Evolutionary conservation across 106 monocot genomes (phyloP), one percentile per base, ranked within the genome.

Genomic region (Apostasia shenzhenica): DNA sequence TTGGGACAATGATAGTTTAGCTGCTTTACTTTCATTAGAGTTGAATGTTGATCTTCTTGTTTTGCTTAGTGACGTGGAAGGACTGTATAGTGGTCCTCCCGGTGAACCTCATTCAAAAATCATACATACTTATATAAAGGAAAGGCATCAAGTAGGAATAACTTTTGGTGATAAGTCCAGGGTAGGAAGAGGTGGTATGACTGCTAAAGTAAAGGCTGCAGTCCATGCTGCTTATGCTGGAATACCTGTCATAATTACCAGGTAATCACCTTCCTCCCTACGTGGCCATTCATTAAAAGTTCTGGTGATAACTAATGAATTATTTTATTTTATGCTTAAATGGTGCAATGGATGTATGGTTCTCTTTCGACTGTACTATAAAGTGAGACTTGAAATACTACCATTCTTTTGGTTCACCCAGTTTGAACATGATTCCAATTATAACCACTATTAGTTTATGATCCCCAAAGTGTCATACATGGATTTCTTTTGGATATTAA

Each of bases 1-100:
- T 76, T 99, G 97, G 97, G 97, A 99, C 72, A 99, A 92, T 76
- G 97, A 99, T 66, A 99, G 97, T 74, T 85, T 99, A 72, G 89
- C 92, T 54, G 99, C 87, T 74, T 72, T 90, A 11, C 56, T 99
- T 56, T 89, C 99, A 39, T 63, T 93, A 41, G 99, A 99, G 71
- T 74, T 93, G 60, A 90, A 93, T 76, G 92, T 90, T 54, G 99
- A 99, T 79, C 87, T 99, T 57, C 92, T 99, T 74, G 63, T 99
- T 81, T 68, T 99, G 59, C 79, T 99, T 41, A 93, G 99, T 83
- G 99, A 99, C 72, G 99, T 99, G 63, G 93, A 90, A n/a, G 92
- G 92, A 3, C 81, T 99, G n/a, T 99, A 90, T 48, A 93, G 81
- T 70, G 92, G 93, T 70, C 99, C 92, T 68, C 99, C 99, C 14